A percentile compares a stretch with the other conserved stretches of the same genome.
Evolutionary conservation across 2,329 filamentous ascomycete species (phyloP).

Genomic region (Xylaria hypoxylon): DNA sequence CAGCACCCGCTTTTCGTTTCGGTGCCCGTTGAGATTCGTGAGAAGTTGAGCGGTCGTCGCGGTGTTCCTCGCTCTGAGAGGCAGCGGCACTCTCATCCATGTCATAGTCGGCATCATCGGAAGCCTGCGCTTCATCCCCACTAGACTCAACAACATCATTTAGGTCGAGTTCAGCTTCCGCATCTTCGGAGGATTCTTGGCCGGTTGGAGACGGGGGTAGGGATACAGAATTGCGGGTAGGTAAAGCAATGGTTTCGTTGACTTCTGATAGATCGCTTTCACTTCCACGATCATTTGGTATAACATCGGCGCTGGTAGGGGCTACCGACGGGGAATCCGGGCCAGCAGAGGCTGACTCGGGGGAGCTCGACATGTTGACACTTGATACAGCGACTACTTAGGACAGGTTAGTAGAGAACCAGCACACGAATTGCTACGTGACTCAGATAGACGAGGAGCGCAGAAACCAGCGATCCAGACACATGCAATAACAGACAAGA

Average conservation of each 20-base stretch:
- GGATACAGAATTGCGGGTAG: slow-evolving; percentile 56
- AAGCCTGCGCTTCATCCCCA: slow-evolving; percentile 64
- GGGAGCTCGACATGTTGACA: slow-evolving; percentile 71
- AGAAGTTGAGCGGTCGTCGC: slow-evolving; percentile 74
- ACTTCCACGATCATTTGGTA: slow-evolving; percentile 61
- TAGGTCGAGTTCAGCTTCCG: slow-evolving; percentile 53
- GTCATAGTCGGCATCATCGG: slow-evolving; percentile 81
- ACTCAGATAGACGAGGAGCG: slow-evolving; percentile 47
- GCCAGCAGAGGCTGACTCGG: slow-evolving; percentile 72
- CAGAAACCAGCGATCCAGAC: slow-evolving; percentile 51
- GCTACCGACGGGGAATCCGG: slow-evolving; percentile 70
- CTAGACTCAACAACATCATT: slow-evolving; percentile 56
- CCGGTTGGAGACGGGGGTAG: slow-evolving; percentile 57
- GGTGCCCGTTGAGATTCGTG: slow-evolving; percentile 74
- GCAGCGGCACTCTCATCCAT: slow-evolving; percentile 71
- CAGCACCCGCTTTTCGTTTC: slow-evolving; percentile 78
- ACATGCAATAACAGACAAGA: slow-evolving; percentile 50
- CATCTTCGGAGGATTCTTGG: slow-evolving; percentile 47
- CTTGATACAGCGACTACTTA: slow-evolving; percentile 67
- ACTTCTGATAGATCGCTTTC: slow-evolving; percentile 83
- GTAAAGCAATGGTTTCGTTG: slow-evolving; percentile 66
- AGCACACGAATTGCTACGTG: slow-evolving; percentile 41
- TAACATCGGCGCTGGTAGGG: slow-evolving; percentile 56
- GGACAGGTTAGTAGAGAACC: slow-evolving; percentile 59
- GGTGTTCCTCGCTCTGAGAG: slow-evolving; percentile 59